Conservation (phyloP, 129 eudicot genomes). For the Flaveria brownii region DNA sequence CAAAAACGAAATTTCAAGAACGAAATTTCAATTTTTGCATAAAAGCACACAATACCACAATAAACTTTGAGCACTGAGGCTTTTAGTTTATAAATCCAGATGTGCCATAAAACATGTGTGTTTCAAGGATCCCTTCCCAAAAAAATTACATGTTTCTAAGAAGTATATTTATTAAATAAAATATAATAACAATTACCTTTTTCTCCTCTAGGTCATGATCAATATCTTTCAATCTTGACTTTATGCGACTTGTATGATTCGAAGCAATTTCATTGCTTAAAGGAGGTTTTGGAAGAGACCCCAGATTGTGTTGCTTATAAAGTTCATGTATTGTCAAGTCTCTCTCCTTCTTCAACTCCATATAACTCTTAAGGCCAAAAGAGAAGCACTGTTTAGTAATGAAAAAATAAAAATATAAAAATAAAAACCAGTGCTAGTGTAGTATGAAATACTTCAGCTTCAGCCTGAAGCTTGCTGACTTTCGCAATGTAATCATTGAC, state of each 20-base stretch:
- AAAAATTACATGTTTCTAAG: not conserved
- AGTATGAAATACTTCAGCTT: conserved; percentile 51
- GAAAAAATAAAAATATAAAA: conserved; percentile 11
- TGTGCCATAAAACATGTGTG: not conserved
- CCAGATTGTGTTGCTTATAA: conserved; percentile 59
- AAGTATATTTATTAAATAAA: conserved; percentile 16
- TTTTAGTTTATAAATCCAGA: not conserved
- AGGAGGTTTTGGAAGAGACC: conserved; percentile 54
- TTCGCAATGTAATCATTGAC: conserved; percentile 32
- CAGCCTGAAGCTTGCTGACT: conserved; percentile 57
- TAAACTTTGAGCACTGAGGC: not conserved
- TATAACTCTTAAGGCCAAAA: conserved; percentile 50
- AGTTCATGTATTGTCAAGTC: conserved; percentile 54
- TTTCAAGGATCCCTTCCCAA: not conserved
- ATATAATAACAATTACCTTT: conserved; percentile 45
- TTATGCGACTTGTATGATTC: conserved; percentile 48
- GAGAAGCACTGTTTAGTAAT: conserved; percentile 11
- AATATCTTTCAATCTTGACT: conserved; percentile 52
- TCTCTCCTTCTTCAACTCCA: conserved; percentile 64
- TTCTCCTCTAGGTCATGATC: conserved; percentile 59
- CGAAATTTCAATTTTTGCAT: not conserved
- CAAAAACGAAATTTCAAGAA: not conserved
- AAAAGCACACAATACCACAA: not conserved
- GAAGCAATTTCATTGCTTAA: conserved; percentile 63
- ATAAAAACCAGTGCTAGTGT: not conserved